Evolutionary conservation across 2,329 filamentous ascomycete species (phyloP).

Genomic region (Aspergillus brasiliensis): DNA sequence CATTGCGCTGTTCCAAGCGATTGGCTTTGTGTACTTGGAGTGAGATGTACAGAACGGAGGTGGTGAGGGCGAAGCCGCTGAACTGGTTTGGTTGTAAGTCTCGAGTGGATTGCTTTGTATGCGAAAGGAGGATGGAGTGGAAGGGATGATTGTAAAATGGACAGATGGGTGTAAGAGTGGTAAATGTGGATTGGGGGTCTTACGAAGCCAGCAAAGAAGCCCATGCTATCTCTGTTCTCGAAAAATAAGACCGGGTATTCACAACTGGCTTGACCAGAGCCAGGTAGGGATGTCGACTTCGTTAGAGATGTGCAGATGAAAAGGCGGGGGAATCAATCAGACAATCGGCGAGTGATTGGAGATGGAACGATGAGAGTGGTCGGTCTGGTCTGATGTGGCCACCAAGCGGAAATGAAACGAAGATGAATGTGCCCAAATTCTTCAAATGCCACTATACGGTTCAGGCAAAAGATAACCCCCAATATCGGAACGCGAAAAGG

Average conservation of each 20-base stretch:
- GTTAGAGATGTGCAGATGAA: neutral
- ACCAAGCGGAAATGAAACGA: too few relatives aligned
- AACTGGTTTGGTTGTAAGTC: slow-evolving; percentile 46
- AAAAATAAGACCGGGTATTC: neutral
- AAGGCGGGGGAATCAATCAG: neutral
- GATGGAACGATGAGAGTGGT: neutral
- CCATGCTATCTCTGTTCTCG: slow-evolving; percentile 14
- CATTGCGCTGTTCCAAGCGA: slow-evolving; percentile 53
- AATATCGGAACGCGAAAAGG: too few relatives aligned
- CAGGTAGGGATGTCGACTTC: neutral
- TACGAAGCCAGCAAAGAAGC: slow-evolving; percentile 63
- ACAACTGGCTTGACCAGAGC: neutral
- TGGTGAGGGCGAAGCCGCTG: slow-evolving; percentile 74
- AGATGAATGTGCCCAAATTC: too few relatives aligned
- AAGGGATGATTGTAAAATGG: neutral
- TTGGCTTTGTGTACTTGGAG: slow-evolving; percentile 70
- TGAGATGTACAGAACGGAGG: slow-evolving; percentile 71
- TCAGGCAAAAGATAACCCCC: too few relatives aligned
- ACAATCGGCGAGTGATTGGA: neutral
- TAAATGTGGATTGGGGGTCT: slow-evolving; percentile 39
- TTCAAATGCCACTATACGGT: too few relatives aligned
- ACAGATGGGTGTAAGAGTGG: neutral
- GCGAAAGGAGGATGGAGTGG: neutral
- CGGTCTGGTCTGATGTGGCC: neutral
- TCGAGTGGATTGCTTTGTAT: neutral